phyloP scores from a whole-genome alignment of 257 asterid genomes.

The Catharanthus roseus region DNA sequence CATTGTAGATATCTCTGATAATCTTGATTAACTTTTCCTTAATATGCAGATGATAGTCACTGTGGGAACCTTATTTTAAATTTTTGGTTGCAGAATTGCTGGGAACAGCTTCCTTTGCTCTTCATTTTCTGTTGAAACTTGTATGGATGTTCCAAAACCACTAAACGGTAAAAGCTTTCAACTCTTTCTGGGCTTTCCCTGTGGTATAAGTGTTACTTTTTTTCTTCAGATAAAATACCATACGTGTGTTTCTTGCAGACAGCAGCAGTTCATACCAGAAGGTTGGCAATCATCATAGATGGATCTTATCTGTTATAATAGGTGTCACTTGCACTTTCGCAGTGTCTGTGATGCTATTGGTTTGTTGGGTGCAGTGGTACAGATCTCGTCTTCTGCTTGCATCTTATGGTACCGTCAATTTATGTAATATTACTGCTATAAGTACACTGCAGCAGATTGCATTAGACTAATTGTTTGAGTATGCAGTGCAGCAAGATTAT shows the following conservation, averaged over 20 bases:
- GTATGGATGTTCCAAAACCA: constrained; percentile 49
- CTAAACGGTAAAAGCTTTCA: constrained; percentile 47
- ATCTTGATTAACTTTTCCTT: background rate
- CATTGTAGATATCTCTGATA: background rate
- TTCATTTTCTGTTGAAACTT: constrained; percentile 47
- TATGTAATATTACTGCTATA: background rate
- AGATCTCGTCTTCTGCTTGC: constrained; percentile 47
- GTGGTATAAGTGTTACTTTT: background rate
- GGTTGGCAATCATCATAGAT: constrained; percentile 41
- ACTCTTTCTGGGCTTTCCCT: background rate
- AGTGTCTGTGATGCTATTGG: constrained; percentile 43
- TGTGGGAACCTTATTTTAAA: background rate
- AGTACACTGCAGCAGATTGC: constrained; percentile 1
- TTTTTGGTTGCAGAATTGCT: constrained; percentile 54
- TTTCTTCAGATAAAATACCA: constrained; percentile 9
- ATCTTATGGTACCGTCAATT: constrained; percentile 52
- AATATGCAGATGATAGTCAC: background rate
- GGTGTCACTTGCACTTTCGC: constrained; percentile 58
- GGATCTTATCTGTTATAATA: constrained; percentile 38
- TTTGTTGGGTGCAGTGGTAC: constrained; percentile 67
- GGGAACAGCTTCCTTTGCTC: constrained; percentile 80
- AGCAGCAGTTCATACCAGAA: constrained; percentile 38
- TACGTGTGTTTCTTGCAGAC: constrained; percentile 37
- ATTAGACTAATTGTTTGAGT: constrained; percentile 12
- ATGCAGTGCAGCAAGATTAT: constrained; percentile 77